Conservation (phyloP, 169 alveolate species). For the Plasmodium adleri region DNA sequence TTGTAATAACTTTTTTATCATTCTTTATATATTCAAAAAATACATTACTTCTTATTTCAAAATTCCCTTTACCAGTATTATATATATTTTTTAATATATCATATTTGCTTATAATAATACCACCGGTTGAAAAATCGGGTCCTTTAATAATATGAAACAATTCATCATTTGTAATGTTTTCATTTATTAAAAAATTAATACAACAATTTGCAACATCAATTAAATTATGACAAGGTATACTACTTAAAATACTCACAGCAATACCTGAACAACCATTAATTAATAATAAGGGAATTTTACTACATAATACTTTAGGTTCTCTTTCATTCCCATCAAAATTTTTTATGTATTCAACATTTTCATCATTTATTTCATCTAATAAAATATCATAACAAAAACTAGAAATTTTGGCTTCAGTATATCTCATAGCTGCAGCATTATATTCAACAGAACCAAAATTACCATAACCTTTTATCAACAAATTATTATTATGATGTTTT, state of each 20-base stretch:
- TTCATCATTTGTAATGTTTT: slow-evolving; percentile 74
- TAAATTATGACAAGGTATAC: slow-evolving; percentile 89
- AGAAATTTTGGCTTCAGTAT: slow-evolving; percentile 87
- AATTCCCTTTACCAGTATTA: slow-evolving; percentile 86
- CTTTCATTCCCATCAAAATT: slow-evolving; percentile 89
- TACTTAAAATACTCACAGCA: slow-evolving; percentile 90
- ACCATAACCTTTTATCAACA: slow-evolving; percentile 90
- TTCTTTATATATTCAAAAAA: slow-evolving; percentile 51
- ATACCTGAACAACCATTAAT: slow-evolving; percentile 90
- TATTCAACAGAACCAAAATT: slow-evolving; percentile 90
- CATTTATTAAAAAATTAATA: slow-evolving; percentile 71
- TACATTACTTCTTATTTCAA: slow-evolving; percentile 76
- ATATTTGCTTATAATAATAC: slow-evolving; percentile 80
- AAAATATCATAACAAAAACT: slow-evolving; percentile 82
- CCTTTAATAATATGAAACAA: slow-evolving; percentile 81
- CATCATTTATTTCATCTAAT: slow-evolving; percentile 80
- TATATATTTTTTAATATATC: slow-evolving; percentile 78
- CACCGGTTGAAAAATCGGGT: slow-evolving; percentile 92
- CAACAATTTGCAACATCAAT: slow-evolving; percentile 83
- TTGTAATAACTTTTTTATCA: slow-evolving; percentile 13
- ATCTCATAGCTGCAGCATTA: slow-evolving; percentile 92
- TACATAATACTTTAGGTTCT: slow-evolving; percentile 88
- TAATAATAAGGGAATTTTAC: slow-evolving; percentile 86
- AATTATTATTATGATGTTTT: slow-evolving; percentile 82
- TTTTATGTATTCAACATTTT: slow-evolving; percentile 83